Percentiles rank a stretch among this genome's conserved stretches.
These are phyloP conservation scores for Cymbopogon flexuosus DNA, from an alignment of 202 grass and related monocot species.

Conservation along the genomic window DNA sequence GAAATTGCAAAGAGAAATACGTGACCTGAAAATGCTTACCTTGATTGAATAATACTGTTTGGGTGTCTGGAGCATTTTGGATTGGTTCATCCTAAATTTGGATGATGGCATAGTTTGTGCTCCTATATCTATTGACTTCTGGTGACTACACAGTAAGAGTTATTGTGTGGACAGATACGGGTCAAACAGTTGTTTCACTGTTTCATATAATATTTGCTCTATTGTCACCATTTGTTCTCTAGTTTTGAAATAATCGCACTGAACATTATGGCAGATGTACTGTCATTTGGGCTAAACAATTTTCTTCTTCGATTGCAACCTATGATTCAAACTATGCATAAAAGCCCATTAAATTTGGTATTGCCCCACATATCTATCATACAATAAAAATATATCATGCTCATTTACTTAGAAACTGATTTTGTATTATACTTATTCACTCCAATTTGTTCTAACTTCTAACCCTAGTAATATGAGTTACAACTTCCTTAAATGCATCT, in stretches of 20 bases:
- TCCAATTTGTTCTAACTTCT: background rate
- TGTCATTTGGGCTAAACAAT: background rate
- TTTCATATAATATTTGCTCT: background rate
- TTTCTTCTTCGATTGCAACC: constrained; percentile 5
- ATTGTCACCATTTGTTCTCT: background rate
- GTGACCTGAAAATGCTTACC: background rate
- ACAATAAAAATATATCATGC: background rate
- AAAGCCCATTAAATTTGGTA: background rate
- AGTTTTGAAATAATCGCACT: background rate
- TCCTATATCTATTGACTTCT: constrained; percentile 47
- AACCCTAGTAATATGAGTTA: background rate
- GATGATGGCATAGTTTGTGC: constrained; percentile 54
- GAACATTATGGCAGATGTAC: background rate
- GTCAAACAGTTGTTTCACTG: constrained; percentile 38
- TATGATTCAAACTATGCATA: background rate
- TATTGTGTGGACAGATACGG: constrained; percentile 64
- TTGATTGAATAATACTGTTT: constrained; percentile 1
- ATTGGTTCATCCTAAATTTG: constrained; percentile 51
- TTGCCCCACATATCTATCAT: background rate
- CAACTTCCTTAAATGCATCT: background rate
- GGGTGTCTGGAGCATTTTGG: constrained; percentile 35
- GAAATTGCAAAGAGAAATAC: background rate
- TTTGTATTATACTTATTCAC: background rate
- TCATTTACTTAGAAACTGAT: background rate
- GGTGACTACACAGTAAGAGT: constrained; percentile 50